Base-by-base conservation (phyloP, 495 filamentous ascomycete genomes). In the Staphylotrichum longicolle region DNA sequence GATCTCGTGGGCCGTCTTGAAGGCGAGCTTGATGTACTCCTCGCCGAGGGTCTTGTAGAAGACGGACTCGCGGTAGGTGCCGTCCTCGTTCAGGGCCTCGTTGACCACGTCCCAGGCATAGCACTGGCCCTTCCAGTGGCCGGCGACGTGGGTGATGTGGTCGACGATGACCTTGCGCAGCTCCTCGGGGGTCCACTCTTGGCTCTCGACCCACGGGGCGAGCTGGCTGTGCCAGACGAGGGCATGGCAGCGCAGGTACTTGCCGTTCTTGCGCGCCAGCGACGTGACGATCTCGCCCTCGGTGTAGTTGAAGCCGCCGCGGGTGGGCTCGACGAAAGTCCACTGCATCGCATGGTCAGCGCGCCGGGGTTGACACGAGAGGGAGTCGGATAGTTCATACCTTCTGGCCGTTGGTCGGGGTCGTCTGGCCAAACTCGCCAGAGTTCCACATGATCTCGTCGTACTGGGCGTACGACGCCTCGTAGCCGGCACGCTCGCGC, bases 61-160 rank as follows among this genome's bases (percentile, higher is more conserved):
- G 51, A 82, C 73, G 52, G 69, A 79, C 57, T 76, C 58, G 53
- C 86, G 81, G 63, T 82, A 83, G n/a, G 78, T 78, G 39, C 85
- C 88, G 65, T 87, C 82, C 53, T 90, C 87, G 62, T 86, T 81
- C 63, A 89, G 82, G 39, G 83, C 83, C 70, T 91, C 87, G 72
- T 90, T 90, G 15, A 88, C 78, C 1, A 91, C 88, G 66, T 90
- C 86, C 83, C 73, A 75, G 41, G 64, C 73, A 52, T 82, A 78
- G 72, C 83, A 85, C 40, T 77, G 72, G n/a, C 83, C 83, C 63
- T 80, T 80, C 64, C 75, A 86, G 65, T 85, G 81, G 35, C 68
- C 77, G 5, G 78, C 83, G 4, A 83, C 80, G 27, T 70, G 69
- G 15, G 72, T 76, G 59, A 88, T 77, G 70, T 88, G 85, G 59